Percentiles rank a stretch among this genome's conserved stretches.
Conservation (phyloP, 345 rosid genomes). For the Streptanthus diversifolius region DNA sequence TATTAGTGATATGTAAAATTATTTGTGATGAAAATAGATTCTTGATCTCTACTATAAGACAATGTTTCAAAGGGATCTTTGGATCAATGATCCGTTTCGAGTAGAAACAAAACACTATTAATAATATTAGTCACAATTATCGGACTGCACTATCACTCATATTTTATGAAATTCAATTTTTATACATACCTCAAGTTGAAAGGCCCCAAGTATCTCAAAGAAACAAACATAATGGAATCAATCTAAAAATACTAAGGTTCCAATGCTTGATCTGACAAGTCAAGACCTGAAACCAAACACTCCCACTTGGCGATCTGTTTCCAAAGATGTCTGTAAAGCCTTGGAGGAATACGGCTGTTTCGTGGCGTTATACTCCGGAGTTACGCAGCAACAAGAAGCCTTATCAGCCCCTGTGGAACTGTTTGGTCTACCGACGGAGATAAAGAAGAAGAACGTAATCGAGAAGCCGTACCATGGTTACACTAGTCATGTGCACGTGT, state of each 20-base stretch:
- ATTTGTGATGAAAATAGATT: neutral
- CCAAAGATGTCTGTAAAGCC: slow-evolving; percentile 18
- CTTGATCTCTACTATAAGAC: neutral
- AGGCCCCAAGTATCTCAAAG: neutral
- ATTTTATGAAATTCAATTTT: neutral
- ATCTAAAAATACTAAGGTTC: slow-evolving; percentile 11
- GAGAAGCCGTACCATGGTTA: slow-evolving; percentile 42
- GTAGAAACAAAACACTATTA: slow-evolving; percentile 9
- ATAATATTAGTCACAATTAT: neutral
- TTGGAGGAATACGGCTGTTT: slow-evolving; percentile 24
- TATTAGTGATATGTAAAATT: neutral
- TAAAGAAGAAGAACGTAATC: slow-evolving; percentile 37
- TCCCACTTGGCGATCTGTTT: neutral
- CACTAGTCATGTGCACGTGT: slow-evolving; percentile 28
- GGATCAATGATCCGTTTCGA: slow-evolving; percentile 1
- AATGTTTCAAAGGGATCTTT: neutral
- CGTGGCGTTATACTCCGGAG: slow-evolving; percentile 19
- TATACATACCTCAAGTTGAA: neutral
- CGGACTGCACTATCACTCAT: neutral
- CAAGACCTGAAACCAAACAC: slow-evolving; percentile 17
- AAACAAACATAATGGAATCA: slow-evolving; percentile 15
- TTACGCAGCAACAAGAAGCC: slow-evolving; percentile 9
- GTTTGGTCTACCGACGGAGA: slow-evolving; percentile 22
- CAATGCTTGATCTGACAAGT: slow-evolving; percentile 25
- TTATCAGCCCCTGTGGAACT: slow-evolving; percentile 7